Evolutionary conservation across 2,329 filamentous ascomycete species (phyloP).

Genomic region (Cladophialophora psammophila): DNA sequence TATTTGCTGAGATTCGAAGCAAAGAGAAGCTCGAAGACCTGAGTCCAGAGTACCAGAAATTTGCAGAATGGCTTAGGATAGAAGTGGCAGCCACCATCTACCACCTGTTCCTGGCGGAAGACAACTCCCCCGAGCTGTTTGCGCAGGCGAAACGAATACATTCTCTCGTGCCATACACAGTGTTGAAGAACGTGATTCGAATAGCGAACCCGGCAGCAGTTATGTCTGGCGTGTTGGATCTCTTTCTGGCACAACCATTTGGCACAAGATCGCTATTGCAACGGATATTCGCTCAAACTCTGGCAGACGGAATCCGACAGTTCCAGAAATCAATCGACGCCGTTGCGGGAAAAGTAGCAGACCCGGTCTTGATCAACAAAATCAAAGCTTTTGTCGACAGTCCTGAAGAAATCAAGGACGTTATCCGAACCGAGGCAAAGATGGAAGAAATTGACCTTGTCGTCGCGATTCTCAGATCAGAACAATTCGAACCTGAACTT

Average conservation of each 20-base stretch:
- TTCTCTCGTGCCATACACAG: slow-evolving; percentile 88
- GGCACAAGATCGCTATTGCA: slow-evolving; percentile 89
- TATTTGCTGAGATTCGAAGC: slow-evolving; percentile 91
- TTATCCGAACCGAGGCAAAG: slow-evolving; percentile 75
- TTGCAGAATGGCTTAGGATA: slow-evolving; percentile 96
- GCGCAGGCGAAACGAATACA: slow-evolving; percentile 94
- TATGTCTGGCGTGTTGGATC: slow-evolving; percentile 92
- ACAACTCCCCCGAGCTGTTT: slow-evolving; percentile 96
- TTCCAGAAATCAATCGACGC: slow-evolving; percentile 88
- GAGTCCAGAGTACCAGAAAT: slow-evolving; percentile 95
- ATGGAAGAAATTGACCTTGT: slow-evolving; percentile 82
- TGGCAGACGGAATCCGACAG: slow-evolving; percentile 86
- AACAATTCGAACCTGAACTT: slow-evolving; percentile 75
- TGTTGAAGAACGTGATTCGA: slow-evolving; percentile 95
- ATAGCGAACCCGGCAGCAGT: slow-evolving; percentile 96
- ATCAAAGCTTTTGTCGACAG: slow-evolving; percentile 79
- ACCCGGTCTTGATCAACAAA: slow-evolving; percentile 79
- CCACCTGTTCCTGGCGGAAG: slow-evolving; percentile 94
- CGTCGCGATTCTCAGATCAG: slow-evolving; percentile 82
- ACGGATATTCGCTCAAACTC: slow-evolving; percentile 88
- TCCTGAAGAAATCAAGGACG: slow-evolving; percentile 75
- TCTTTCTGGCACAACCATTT: slow-evolving; percentile 95
- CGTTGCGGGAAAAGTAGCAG: slow-evolving; percentile 78
- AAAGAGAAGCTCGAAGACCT: slow-evolving; percentile 88
- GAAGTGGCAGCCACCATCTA: slow-evolving; percentile 97